Evolutionary conservation across 208 protist species (phyloP), one percentile per base, ranked within the genome.

Genomic region (Naegleria lovaniensis): DNA sequence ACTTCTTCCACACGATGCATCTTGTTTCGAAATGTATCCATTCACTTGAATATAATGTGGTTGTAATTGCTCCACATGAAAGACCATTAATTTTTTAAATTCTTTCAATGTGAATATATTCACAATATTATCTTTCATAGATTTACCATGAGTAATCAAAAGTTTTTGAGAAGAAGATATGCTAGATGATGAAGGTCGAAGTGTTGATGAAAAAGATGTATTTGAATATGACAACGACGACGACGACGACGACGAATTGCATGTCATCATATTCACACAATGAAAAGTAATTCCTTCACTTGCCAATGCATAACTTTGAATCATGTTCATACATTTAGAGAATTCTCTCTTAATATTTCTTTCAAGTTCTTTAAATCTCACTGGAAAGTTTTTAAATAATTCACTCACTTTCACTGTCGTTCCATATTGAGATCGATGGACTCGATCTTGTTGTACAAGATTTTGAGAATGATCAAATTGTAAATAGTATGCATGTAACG

Each of bases 301-400:
- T 58, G 94, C 86, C 0, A 96, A 91, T 5, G 94, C 92, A 86
- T 96, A 96, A 3, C 67, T 38, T 83, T 95, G 90, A 9, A 95
- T n/a, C 11, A 95, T 41, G 0, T 29, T 83, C 33, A 95, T 38
- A 0, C 93, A n/a, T 25, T 93, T 91, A 13, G 51, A 6, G 76
- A 90, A 95, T 40, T 95, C 94, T 36, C 86, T 91, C 58, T 95
- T 95, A 6, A 94, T 93, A 91, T 96, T 97, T 83, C 95, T 96
- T 75, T 94, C 91, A 85, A 97, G 96, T 90, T 98, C 97, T 76
- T 93, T 92, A 43, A 94, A 94, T 15, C 98, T 95, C 36, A 98
- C 97, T 16, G 97, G 97, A 19, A 98, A 90, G n/a, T 92, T 91
- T 11, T 59, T 59, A 91, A 98, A 98, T 19, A 98, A 93, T 19